phyloP scores from a whole-genome alignment of 164 flowering plant genomes.

The Buxus sempervirens region DNA sequence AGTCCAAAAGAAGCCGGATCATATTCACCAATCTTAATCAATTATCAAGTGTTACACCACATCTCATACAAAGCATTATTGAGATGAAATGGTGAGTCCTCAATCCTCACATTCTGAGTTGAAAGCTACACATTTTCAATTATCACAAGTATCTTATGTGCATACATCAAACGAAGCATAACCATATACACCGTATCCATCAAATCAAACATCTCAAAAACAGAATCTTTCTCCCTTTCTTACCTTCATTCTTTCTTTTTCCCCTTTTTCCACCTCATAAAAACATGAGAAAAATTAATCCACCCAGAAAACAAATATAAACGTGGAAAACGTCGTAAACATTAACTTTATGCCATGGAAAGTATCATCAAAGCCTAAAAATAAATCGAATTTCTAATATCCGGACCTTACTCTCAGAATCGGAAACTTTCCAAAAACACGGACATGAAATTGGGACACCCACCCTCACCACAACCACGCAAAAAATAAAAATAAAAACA shows the following conservation, averaged over 20 bases:
- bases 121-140: not conserved
- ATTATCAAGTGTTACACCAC: not conserved
- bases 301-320: not conserved
- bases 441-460: too few relatives aligned
- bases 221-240: not conserved
- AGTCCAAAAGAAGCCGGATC: not conserved
- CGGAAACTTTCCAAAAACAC: too few relatives aligned
- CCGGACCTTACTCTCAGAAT: not conserved
- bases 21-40: not conserved
- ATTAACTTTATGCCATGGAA: not conserved
- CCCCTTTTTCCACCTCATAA: too few relatives aligned
- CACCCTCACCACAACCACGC: not conserved
- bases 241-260: not conserved
- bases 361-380: slow-evolving; percentile 1
- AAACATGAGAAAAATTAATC: not conserved
- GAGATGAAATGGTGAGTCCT: not conserved
- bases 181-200: too few relatives aligned
- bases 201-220: too few relatives aligned
- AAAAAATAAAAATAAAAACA: not conserved
- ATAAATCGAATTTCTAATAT: not conserved
- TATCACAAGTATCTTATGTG: not conserved
- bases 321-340: not conserved
- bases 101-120: not conserved
- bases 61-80: too few relatives aligned
- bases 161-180: not conserved